phyloP scores from a whole-genome alignment of 2,329 filamentous ascomycete genomes.

The Emergomyces pasteurianus region DNA sequence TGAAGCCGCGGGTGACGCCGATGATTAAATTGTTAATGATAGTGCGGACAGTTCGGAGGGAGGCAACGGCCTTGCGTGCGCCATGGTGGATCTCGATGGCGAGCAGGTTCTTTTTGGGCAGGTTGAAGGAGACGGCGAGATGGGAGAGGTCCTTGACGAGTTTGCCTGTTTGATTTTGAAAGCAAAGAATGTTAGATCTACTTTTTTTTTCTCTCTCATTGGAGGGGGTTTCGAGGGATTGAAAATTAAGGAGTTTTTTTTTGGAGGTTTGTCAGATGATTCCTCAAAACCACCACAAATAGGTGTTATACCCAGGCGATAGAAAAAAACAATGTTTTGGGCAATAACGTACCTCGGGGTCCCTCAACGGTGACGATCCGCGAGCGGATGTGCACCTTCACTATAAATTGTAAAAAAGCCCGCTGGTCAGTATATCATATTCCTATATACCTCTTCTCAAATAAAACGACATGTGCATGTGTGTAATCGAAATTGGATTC shows the following conservation, averaged over 20 bases:
- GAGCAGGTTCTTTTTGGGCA: slow-evolving; percentile 75
- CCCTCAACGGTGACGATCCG: slow-evolving; percentile 94
- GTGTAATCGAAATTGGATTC: not conserved
- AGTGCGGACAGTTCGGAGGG: slow-evolving; percentile 93
- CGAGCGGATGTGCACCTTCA: slow-evolving; percentile 97
- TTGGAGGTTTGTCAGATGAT: not conserved
- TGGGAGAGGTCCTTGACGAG: slow-evolving; percentile 94
- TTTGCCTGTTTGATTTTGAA: slow-evolving; percentile 52
- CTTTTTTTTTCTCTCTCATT: too few species aligned
- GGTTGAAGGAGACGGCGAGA: slow-evolving; percentile 88
- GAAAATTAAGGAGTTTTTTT: not conserved
- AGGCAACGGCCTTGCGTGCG: slow-evolving; percentile 92
- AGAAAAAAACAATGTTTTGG: too few species aligned
- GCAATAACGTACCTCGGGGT: slow-evolving; percentile 58
- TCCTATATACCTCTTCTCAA: not conserved
- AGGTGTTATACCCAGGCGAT: too few species aligned
- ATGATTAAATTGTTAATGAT: slow-evolving; percentile 98
- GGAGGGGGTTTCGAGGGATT: not conserved
- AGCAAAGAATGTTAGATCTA: too few species aligned
- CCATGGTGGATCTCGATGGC: slow-evolving; percentile 99
- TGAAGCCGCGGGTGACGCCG: slow-evolving; percentile 97
- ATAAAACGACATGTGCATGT: not conserved
- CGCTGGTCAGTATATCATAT: slow-evolving; percentile 1
- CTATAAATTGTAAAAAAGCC: slow-evolving; percentile 41
- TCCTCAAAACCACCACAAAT: too few species aligned